Evolutionary conservation across 2,329 filamentous ascomycete species (phyloP), one percentile per base, ranked within the genome.

Genomic region (Trichoderma koningiopsis): DNA sequence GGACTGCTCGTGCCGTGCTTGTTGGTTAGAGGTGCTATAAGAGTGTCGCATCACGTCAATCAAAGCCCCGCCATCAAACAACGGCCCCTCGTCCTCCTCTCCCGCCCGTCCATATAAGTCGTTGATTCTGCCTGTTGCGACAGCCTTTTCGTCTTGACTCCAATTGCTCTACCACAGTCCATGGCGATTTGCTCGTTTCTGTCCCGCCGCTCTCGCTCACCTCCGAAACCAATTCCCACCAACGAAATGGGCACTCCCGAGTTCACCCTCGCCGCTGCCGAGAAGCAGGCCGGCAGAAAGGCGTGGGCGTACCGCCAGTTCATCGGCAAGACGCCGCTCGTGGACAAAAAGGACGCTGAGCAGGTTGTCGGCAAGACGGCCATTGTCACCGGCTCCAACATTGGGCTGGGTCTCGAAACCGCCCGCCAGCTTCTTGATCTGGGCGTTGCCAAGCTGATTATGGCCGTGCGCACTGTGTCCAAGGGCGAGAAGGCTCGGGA

Each of bases 401-500:
- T 43, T 43, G 40, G 40, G 2, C 40, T 43, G 6, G 40, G 40
- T 24, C 29, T 65, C 16, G 63, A 66, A 29, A 66, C 63, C 8
- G 47, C 47, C 14, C 40, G 40, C 19, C 40, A 43, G 40, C 40
- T 43, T 19, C 40, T 43, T 11, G 37, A 29, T 3, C 11, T 66
- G n/a, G 63, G 63, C 1, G 16, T 66, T 8, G 31, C 63, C 14
- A 49, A n/a, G 37, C 63, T 66, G 37, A 66, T 66, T 10, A 37
- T 66, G 35, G 63, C 63, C 2, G 63, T 66, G n/a, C 63, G 63
- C 29, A 58, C 63, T 3, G 53, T 58, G 13, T 35, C 53, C 47
- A 66, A 66, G 22, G 63, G 63, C 16, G 7, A 66, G 3, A 40
- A 29, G 13, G 63, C 63, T 19, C 63, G 63, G 31, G 29, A 66